Base-by-base conservation (phyloP, 495 filamentous ascomycete species). In the Aspergillus nanangensis region DNA sequence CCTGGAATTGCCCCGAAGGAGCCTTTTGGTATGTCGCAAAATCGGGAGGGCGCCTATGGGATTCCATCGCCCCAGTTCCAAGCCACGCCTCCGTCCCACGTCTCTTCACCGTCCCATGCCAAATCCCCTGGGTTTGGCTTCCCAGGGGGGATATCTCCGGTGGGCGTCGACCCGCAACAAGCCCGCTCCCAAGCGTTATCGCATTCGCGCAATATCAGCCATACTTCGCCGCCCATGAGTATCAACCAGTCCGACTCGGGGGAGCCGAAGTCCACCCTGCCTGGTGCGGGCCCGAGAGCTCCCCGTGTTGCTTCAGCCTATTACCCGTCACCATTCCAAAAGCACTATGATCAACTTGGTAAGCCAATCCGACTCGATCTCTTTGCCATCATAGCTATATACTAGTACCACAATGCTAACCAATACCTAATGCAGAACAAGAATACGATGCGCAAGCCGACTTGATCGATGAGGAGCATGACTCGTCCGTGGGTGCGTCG, bases 361-460 rank as follows among this genome's bases (percentile, higher is more conserved):
- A 91, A 87, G 92, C 14, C 3, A 5, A 13, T 10, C 8, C 8
- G 25, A 7, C 25, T 29, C 7, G 25, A 29, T 5, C 11, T 36
- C 18, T 1, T 39, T 10, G 5, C 15, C 35, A 3, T 15, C 13
- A 34, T 13, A 15, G 31, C 3, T 15, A n/a, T 8, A 34, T 34
- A 4, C 32, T 5, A 34, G 7, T 5, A 3, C 32, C n/a, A 17
- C 5, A 7, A 17, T 23, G 43, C 40, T 42, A 24, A 42, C 25
- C 27, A 29, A 13, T 14, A 11, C 13, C 11, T 11, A 21, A 7
- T 83, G 78, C 79, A 98, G 93, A 97, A 76, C 92, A 95, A 78
- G 93, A 98, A 76, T 97, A 97, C 75, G 93, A 98, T 69, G 90
- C 93, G 44, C 87, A 93, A 75, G 83, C 87, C 59, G 90, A 96